Percentiles rank a stretch among this genome's conserved stretches.
Evolutionary conservation across 495 filamentous ascomycete species (phyloP).

Genomic region (Aspergillus heteromorphus): DNA sequence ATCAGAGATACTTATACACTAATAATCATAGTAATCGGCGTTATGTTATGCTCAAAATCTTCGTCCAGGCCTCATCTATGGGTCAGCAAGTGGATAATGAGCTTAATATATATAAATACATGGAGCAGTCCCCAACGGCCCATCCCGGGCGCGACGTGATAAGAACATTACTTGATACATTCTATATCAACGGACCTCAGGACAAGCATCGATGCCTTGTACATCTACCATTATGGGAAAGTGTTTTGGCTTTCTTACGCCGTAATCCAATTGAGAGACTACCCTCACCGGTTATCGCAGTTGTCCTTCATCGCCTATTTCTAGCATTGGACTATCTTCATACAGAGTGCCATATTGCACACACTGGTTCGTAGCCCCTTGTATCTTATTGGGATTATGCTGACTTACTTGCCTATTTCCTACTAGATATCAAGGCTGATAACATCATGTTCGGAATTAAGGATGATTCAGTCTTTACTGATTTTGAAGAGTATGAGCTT

Average conservation of each 20-base stretch:
- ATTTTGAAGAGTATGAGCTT: conserved; percentile 24
- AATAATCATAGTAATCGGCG: conserved; percentile 10
- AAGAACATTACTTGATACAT: conserved; percentile 29
- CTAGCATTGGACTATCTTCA: conserved; percentile 42
- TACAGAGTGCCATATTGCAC: conserved; percentile 43
- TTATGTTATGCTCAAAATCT: conserved; percentile 34
- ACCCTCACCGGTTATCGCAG: conserved; percentile 14
- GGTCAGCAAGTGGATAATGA: conserved; percentile 28
- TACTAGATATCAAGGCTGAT: conserved; percentile 32
- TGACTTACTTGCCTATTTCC: not conserved
- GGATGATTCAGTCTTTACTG: conserved; percentile 29
- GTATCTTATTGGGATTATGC: too few species aligned
- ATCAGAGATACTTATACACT: not conserved
- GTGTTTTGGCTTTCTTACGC: conserved; percentile 28
- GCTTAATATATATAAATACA: conserved; percentile 26
- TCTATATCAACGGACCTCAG: conserved; percentile 26
- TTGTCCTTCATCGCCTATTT: conserved; percentile 29
- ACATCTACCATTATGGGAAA: conserved; percentile 40
- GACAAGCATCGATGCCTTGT: conserved; percentile 39
- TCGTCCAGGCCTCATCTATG: conserved; percentile 22
- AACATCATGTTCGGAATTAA: conserved; percentile 33
- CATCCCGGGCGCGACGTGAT: conserved; percentile 22
- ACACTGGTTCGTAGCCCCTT: conserved; percentile 22
- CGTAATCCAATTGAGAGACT: conserved; percentile 26
- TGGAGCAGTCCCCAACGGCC: conserved; percentile 11